Evolutionary conservation across 768 basidiomycete species (phyloP).

Genomic region (Megacollybia marginata): DNA sequence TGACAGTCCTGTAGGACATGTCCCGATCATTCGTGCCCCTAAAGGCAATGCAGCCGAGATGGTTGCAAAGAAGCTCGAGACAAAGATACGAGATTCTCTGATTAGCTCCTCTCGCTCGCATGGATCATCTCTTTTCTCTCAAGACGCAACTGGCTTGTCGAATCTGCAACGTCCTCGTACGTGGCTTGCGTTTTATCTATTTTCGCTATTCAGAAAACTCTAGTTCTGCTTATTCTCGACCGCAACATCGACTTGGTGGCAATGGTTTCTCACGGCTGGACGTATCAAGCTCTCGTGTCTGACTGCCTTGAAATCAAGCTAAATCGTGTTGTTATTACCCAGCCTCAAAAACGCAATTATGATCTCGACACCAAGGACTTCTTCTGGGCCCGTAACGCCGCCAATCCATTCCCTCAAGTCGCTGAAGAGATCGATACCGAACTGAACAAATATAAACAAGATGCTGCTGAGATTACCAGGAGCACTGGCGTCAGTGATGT

Average conservation of each 20-base stretch:
- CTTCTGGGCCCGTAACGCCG: conserved; percentile 97
- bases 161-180: conserved; percentile 82
- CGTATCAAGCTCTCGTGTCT: conserved; percentile 95
- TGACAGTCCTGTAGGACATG: conserved; percentile 51
- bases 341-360: conserved; percentile 69
- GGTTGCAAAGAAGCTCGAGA: conserved; percentile 95
- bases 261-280: conserved; percentile 96
- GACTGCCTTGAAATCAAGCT: conserved; percentile 97
- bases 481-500: conserved; percentile 95
- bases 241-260: conserved; percentile 92
- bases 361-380: conserved; percentile 98
- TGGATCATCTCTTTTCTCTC: conserved; percentile 56
- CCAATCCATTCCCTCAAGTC: conserved; percentile 95
- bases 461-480: conserved; percentile 94
- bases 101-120: conserved; percentile 62
- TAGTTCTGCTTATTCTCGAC: conserved; percentile 91
- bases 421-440: conserved; percentile 95
- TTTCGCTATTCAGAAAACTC: conserved; percentile 3
- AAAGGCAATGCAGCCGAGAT: conserved; percentile 97
- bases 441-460: conserved; percentile 87
- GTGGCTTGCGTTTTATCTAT: conserved; percentile 13
- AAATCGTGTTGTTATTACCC: conserved; percentile 83
- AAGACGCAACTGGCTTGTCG: conserved; percentile 77
- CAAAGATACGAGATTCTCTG: conserved; percentile 82
- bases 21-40: conserved; percentile 92